These are phyloP conservation scores for Aureobasidium sp. DNA, from an alignment of 2,329 filamentous ascomycete species.

Conservation along the genomic window DNA sequence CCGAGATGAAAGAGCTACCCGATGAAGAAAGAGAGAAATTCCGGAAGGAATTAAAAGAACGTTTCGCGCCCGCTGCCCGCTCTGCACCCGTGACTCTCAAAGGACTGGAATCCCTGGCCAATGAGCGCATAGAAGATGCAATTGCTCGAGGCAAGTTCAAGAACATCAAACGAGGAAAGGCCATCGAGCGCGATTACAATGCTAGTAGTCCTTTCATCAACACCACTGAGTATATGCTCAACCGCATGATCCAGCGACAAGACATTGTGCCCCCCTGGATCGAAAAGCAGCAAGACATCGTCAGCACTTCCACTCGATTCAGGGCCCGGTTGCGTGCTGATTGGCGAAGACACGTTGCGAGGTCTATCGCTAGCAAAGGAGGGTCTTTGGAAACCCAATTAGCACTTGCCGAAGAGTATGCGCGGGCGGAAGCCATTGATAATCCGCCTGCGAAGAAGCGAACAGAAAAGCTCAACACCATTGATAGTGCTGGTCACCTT, in stretches of 20 bases:
- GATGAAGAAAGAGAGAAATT: slow-evolving; percentile 67
- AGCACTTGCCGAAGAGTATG: slow-evolving; percentile 62
- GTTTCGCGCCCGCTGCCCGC: slow-evolving; percentile 67
- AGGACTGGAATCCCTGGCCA: slow-evolving; percentile 75
- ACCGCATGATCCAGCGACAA: slow-evolving; percentile 95
- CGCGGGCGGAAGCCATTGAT: slow-evolving; percentile 60
- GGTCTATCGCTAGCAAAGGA: slow-evolving; percentile 69
- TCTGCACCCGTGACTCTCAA: slow-evolving; percentile 68
- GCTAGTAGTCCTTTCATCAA: slow-evolving; percentile 86
- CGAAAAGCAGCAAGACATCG: slow-evolving; percentile 91
- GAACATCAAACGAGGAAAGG: slow-evolving; percentile 73
- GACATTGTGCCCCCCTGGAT: slow-evolving; percentile 97
- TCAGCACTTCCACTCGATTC: slow-evolving; percentile 62
- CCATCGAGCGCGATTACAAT: slow-evolving; percentile 71
- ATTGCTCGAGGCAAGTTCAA: slow-evolving; percentile 86
- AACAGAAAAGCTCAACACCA: slow-evolving; percentile 38
- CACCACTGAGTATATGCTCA: slow-evolving; percentile 96
- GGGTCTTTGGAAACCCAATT: slow-evolving; percentile 70
- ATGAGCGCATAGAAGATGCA: slow-evolving; percentile 87
- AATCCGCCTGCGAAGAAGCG: slow-evolving; percentile 47
- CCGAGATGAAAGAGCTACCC: slow-evolving; percentile 50
- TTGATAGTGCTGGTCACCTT: slow-evolving; percentile 40
- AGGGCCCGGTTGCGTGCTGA: slow-evolving; percentile 67
- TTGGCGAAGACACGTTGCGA: slow-evolving; percentile 76
- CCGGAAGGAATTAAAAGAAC: slow-evolving; percentile 67